Percentiles rank a stretch among this genome's conserved stretches.
Evolutionary conservation across 2,329 filamentous ascomycete species (phyloP).

Genomic region (Periconia sp.): DNA sequence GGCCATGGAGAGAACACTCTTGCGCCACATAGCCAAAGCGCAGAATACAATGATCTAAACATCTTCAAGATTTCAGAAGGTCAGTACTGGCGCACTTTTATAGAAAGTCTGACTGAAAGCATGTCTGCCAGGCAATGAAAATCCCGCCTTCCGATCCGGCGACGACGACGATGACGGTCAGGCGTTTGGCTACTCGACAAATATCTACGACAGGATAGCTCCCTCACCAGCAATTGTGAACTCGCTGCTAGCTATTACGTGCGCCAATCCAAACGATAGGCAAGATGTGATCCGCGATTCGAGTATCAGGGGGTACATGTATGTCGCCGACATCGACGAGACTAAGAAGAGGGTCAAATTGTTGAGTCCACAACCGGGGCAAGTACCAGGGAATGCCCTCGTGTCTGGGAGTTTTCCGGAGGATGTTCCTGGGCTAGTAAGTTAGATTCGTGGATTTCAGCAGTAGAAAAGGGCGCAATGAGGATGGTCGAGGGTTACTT

Average conservation of each 20-base stretch:
- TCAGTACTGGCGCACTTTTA: too few relatives aligned
- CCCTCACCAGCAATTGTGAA: slow-evolving; percentile 75
- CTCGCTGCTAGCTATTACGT: slow-evolving; percentile 83
- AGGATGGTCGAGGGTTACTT: too few relatives aligned
- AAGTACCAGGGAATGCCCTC: slow-evolving; percentile 78
- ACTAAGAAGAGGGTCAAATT: slow-evolving; percentile 80
- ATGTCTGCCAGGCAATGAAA: slow-evolving; percentile 4
- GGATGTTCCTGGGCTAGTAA: slow-evolving; percentile 76
- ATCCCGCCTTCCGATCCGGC: slow-evolving; percentile 41
- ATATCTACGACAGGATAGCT: slow-evolving; percentile 66
- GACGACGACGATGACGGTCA: slow-evolving; percentile 59
- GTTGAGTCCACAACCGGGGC: slow-evolving; percentile 81
- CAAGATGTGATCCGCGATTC: slow-evolving; percentile 78
- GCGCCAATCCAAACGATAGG: slow-evolving; percentile 72
- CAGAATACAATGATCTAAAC: slow-evolving; percentile 75
- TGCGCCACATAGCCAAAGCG: slow-evolving; percentile 84
- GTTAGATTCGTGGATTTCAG: too few relatives aligned
- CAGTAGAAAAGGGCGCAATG: too few relatives aligned
- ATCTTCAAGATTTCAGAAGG: slow-evolving; percentile 74
- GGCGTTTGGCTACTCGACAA: slow-evolving; percentile 43
- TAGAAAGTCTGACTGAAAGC: background rate
- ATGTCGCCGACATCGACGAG: slow-evolving; percentile 89
- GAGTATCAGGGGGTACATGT: slow-evolving; percentile 89
- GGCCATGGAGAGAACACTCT: slow-evolving; percentile 73
- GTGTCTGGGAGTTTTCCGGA: slow-evolving; percentile 89